phyloP scores from a whole-genome alignment of 352 stramenopile genomes.

The Thraustotheca clavata region DNA sequence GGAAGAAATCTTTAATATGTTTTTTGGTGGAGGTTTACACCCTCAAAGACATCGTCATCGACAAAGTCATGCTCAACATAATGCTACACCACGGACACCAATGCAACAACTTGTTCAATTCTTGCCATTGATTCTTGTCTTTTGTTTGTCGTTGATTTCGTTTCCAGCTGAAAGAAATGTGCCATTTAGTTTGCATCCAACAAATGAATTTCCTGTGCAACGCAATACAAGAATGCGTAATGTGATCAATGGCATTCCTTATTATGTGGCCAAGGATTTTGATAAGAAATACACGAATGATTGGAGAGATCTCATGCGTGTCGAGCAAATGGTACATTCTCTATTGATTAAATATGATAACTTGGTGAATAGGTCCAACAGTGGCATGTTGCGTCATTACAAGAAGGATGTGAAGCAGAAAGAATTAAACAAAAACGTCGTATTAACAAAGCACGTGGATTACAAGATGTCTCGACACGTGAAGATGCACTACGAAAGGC shows the following conservation, averaged over 20 bases:
- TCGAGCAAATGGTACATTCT: conserved; percentile 65
- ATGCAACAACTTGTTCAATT: conserved; percentile 67
- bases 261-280: conserved; percentile 83
- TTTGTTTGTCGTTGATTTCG: conserved; percentile 74
- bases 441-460: conserved; percentile 78
- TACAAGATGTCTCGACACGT: conserved; percentile 51
- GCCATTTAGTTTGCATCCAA: conserved; percentile 78
- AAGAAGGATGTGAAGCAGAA: conserved; percentile 69
- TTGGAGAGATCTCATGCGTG: conserved; percentile 71
- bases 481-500: conserved; percentile 69
- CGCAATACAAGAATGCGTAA: conserved; percentile 71
- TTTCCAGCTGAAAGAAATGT: conserved; percentile 58
- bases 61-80: conserved; percentile 36
- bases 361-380: conserved; percentile 41
- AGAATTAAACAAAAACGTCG: conserved; percentile 82
- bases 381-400: conserved; percentile 56
- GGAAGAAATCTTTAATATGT: conserved; percentile 91
- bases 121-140: conserved; percentile 76
- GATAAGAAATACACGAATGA: conserved; percentile 79
- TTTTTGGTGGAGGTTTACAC: conserved; percentile 79
- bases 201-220: conserved; percentile 62
- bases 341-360: background rate
- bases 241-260: conserved; percentile 78
- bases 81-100: conserved; percentile 33
- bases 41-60: conserved; percentile 28